Evolutionary conservation across 2,329 filamentous ascomycete species (phyloP).

Genomic region (Xylariaceae sp.): DNA sequence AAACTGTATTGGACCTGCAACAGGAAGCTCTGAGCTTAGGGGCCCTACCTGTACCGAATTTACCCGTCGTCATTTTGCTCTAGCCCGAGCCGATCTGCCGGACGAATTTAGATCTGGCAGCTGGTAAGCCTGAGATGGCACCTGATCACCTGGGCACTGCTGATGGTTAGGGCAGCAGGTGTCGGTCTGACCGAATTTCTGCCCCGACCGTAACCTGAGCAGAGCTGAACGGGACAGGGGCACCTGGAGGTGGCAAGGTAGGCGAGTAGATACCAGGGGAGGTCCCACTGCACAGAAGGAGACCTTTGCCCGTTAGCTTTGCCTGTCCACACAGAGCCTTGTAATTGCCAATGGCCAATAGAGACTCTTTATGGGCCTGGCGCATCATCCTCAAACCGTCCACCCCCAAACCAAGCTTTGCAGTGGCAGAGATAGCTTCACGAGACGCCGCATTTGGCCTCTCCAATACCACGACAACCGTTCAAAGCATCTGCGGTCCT

Average conservation of each 20-base stretch:
- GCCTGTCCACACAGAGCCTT: background rate
- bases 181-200: too few relatives aligned
- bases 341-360: slow-evolving; percentile 7
- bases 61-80: slow-evolving; percentile 20
- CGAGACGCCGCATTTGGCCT: slow-evolving; percentile 10
- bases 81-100: background rate
- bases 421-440: slow-evolving; percentile 18
- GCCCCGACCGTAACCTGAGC: too few relatives aligned
- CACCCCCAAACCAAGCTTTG: slow-evolving; percentile 11
- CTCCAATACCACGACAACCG: background rate
- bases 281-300: too few relatives aligned
- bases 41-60: slow-evolving; percentile 19
- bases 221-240: too few relatives aligned
- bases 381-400: slow-evolving; percentile 12
- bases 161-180: too few relatives aligned
- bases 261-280: too few relatives aligned
- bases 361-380: slow-evolving; percentile 12
- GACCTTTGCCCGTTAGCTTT: too few relatives aligned
- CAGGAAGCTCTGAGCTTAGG: background rate
- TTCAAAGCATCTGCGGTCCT: background rate
- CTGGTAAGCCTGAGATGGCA: too few relatives aligned
- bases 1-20: too few relatives aligned
- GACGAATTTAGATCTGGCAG: too few relatives aligned
- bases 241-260: too few relatives aligned
- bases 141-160: too few relatives aligned